Base-by-base conservation (phyloP, 2,329 filamentous ascomycete genomes). In the Ambrosiella xylebori region DNA sequence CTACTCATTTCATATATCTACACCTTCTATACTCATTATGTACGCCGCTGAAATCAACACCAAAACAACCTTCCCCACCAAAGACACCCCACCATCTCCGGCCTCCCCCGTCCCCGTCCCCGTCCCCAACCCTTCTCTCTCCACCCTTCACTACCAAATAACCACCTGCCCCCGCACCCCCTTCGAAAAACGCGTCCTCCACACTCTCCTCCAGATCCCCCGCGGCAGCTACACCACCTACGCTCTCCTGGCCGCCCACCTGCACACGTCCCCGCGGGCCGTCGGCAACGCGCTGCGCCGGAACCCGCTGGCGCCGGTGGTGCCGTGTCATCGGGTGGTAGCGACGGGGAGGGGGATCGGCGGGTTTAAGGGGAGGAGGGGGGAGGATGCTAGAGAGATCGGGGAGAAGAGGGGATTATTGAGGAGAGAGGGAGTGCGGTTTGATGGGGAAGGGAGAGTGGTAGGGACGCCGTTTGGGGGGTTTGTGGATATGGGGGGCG, bases 291-390 rank as follows among this genome's bases (percentile, higher is more conserved):
- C 86, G 1, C 74, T 94, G 65, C 78, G 85, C 15, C 73, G 77
- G 8, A 95, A 95, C 66, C 88, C 88, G 0, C 94, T 91, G 65
- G 88, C 88, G 12, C 88, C 88, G 0, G 76, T 80, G 39, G 84
- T 91, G 3, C 88, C 88, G 1, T 94, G 88, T 61, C 88, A 94
- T 69, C 78, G 88, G 8, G 84, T 91, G 19, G 78, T 94, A 52
- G 85, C 86, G 5, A 83, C 81, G 45, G 50, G 50, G 39, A 37
- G 56, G 41, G 38, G 40, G 7, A 68, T 88, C 19, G 85, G 85
- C 47, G 84, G 84, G 0, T 88, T 86, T 72, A 81, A 82, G 68
- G 84, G 84, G 2, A 74, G 74, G 57, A 74, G 77, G 41, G 82
- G 80, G 0, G 77, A 81, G 63, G 80, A 80, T 1, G 76, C 79